Conservation (phyloP, 441 rosid genomes). For the Eutrema salsugineum region DNA sequence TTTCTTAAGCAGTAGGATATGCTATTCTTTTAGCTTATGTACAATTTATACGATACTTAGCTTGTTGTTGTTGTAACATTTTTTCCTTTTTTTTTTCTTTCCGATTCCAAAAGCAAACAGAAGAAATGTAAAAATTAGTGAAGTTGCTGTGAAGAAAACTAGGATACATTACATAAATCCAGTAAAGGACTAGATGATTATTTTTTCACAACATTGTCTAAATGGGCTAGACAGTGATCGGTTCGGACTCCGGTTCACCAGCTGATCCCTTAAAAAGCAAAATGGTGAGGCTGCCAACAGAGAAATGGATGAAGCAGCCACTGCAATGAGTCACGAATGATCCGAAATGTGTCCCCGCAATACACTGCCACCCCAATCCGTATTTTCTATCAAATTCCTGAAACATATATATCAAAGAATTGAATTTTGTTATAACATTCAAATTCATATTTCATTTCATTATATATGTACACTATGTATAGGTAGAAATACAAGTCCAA, state of each 20-base stretch:
- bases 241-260: background rate
- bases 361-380: conserved; percentile 83
- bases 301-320: conserved; percentile 77
- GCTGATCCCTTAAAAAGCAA: conserved; percentile 75
- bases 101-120: no score
- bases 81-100: no score
- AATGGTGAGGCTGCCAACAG: conserved; percentile 52
- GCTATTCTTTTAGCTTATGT: background rate
- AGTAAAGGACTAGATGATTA: background rate
- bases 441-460: background rate
- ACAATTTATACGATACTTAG: background rate
- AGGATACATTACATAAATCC: background rate
- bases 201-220: background rate
- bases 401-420: background rate
- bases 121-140: background rate
- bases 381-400: conserved; percentile 68
- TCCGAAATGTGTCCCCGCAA: conserved; percentile 71
- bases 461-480: background rate
- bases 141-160: background rate
- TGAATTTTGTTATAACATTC: background rate
- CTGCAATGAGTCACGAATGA: conserved; percentile 69
- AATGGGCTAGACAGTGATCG: background rate
- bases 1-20: no score
- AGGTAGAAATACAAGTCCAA: background rate
- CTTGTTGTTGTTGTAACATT: no score